phyloP scores from a whole-genome alignment of 148 eudicot species.

The Cornus kousa region DNA sequence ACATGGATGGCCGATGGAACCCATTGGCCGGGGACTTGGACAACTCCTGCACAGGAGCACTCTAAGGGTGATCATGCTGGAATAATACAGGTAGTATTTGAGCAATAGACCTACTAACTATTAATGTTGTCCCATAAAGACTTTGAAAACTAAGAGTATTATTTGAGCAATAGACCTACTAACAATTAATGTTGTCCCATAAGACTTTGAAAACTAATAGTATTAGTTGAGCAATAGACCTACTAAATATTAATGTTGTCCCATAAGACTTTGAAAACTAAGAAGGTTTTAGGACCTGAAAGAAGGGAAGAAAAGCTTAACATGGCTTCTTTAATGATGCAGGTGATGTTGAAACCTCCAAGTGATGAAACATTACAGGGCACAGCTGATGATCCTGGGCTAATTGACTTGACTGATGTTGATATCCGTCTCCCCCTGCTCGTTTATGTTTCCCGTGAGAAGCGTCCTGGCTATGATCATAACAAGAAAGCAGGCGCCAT shows the following conservation, averaged over 20 bases:
- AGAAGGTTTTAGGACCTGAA: too few relatives aligned
- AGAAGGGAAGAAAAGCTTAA: too few relatives aligned
- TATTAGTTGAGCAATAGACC: too few relatives aligned
- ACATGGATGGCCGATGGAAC: conserved; percentile 98
- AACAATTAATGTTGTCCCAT: too few relatives aligned
- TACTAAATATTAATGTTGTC: too few relatives aligned
- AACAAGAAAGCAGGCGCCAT: conserved; percentile 98
- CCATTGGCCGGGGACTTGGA: conserved; percentile 98
- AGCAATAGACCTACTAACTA: too few relatives aligned
- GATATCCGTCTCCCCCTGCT: conserved; percentile 92
- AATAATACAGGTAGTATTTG: conserved; percentile 72
- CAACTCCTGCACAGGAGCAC: conserved; percentile 57
- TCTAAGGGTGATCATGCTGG: conserved; percentile 94
- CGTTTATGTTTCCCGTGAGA: conserved; percentile 93
- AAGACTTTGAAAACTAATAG: too few relatives aligned
- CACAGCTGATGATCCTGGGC: conserved; percentile 32
- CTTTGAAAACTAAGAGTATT: conserved; percentile 22
- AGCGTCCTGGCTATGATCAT: conserved; percentile 96
- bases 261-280: too few relatives aligned
- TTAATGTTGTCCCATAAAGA: too few relatives aligned
- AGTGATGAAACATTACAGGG: conserved; percentile 76
- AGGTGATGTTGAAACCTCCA: conserved; percentile 98
- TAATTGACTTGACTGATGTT: conserved; percentile 63
- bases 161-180: background rate
- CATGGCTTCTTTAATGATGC: conserved; percentile 11